Evolutionary conservation across 306 rosid genomes (phyloP), one percentile per base, ranked within the genome.

Genomic region (Cucumis hystrix): DNA sequence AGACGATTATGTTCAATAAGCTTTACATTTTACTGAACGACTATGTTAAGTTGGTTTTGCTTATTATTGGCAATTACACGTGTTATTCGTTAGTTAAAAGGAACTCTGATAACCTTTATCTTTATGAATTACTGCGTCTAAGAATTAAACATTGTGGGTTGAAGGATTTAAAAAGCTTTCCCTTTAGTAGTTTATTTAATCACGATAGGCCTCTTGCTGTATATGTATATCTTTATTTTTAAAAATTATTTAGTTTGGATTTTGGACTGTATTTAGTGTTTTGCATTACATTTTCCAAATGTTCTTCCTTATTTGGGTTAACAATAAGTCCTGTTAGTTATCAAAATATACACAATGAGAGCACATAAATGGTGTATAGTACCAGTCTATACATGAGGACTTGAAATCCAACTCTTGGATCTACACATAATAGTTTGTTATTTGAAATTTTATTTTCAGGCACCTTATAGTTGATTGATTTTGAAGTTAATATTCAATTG

Each of bases 401-500:
- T 67, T 20, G 55, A 40, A 20, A 39, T 20, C 35, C 5, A 0
- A 43, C n/a, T 68, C 35, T 47, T 71, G 74, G 52, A 18, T 17
- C 30, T 67, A 23, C 9, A 1, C 37, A 68, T 3, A 39, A 23
- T 47, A 6, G 20, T 47, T 72, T 51, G 5, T 61, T 51, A 17
- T 72, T 51, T 51, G 61, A 16, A 23, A 89, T 86, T 97, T 95
- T 47, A 95, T 97, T 18, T 95, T 95, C 79, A 88, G 98, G 87
- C 85, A n/a, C 70, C 87, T 89, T 70, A 78, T 87, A 30, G 77
- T 30, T 33, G 62, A 73, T 73, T 52, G 17, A 73, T 52, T 30
- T 49, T 52, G 16, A 51, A 49, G 77, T 23, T 47, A 45, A 23
- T 70, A 21, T 17, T 20, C 35, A 39, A 30, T 49, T 35, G 30